These are phyloP conservation scores for Syzygium malaccense DNA, from an alignment of 441 rosid genomes.

Conservation along the genomic window DNA sequence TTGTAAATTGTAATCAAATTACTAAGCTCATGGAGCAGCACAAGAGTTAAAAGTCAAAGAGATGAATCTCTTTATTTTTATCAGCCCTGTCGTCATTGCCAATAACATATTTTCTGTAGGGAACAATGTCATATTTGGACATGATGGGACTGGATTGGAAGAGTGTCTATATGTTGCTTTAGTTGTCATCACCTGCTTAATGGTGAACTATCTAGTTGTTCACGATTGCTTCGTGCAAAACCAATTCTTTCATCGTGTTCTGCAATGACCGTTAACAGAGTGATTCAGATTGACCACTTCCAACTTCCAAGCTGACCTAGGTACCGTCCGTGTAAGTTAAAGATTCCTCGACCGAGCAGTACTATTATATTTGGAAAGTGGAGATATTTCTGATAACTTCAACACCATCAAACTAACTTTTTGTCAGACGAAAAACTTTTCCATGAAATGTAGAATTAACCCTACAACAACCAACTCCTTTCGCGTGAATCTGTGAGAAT, in stretches of 20 bases:
- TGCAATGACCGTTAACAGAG: neutral
- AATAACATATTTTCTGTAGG: neutral
- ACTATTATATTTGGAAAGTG: neutral
- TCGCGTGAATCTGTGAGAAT: neutral
- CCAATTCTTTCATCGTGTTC: neutral
- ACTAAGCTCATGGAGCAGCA: neutral
- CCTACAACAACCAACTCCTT: too few species aligned
- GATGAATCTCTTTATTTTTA: neutral
- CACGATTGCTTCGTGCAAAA: neutral
- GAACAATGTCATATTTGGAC: neutral
- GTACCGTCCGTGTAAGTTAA: neutral
- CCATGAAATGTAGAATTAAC: neutral
- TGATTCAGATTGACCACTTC: neutral
- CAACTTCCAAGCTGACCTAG: neutral
- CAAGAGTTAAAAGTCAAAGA: neutral
- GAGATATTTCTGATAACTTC: neutral
- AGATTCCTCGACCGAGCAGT: neutral
- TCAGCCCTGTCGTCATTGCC: neutral
- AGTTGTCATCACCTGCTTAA: neutral
- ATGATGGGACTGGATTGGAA: neutral
- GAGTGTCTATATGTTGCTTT: neutral
- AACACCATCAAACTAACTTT: fast-evolving
- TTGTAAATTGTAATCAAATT: neutral
- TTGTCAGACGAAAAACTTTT: neutral
- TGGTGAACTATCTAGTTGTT: neutral